phyloP scores from a whole-genome alignment of 176 grass and related monocot species.

The Chloris gayana region DNA sequence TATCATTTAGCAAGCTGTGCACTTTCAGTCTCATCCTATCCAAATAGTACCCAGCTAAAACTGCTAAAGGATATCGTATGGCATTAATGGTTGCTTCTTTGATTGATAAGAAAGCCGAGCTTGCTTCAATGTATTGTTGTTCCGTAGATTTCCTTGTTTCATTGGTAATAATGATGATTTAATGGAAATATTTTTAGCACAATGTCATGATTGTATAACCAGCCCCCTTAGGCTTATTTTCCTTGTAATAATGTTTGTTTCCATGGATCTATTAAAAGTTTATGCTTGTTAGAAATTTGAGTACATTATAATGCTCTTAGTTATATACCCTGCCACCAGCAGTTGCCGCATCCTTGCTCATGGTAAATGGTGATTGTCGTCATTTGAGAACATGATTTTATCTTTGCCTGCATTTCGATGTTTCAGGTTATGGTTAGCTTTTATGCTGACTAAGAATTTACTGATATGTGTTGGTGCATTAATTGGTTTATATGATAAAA shows the following conservation, averaged over 20 bases:
- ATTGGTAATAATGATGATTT: neutral
- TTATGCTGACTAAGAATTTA: neutral
- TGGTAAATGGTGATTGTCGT: neutral
- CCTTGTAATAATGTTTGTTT: neutral
- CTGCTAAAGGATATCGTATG: neutral
- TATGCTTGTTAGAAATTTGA: neutral
- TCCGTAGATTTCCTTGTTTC: neutral
- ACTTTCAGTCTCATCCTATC: neutral
- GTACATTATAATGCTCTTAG: neutral
- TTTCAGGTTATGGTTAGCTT: neutral
- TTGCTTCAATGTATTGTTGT: neutral
- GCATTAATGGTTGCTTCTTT: neutral
- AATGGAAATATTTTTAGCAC: neutral
- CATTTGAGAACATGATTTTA: neutral
- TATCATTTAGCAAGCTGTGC: no score
- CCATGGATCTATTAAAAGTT: neutral
- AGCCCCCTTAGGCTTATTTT: neutral
- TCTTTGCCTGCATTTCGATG: neutral
- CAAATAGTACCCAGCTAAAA: neutral
- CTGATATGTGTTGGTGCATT: neutral
- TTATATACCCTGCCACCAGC: neutral
- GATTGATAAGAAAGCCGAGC: conserved; percentile 10
- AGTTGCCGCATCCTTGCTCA: neutral
- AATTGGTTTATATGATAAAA: neutral
- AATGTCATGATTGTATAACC: neutral